Evolutionary conservation across 2,329 filamentous ascomycete species (phyloP).

Genomic region (Periconia digitata): DNA sequence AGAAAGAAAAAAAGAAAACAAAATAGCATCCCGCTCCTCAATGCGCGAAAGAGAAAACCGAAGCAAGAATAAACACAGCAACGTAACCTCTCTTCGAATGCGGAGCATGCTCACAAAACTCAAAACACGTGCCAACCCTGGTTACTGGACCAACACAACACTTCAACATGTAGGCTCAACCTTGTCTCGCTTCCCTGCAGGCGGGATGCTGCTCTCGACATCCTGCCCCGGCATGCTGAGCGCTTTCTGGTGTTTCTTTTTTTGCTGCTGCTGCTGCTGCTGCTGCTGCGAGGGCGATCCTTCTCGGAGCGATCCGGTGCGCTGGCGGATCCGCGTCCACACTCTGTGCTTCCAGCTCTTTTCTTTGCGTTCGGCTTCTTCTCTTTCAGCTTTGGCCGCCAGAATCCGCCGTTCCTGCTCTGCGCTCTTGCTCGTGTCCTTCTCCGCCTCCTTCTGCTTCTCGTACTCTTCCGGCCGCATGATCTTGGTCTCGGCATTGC

Average conservation of each 20-base stretch:
- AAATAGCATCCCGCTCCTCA: background rate
- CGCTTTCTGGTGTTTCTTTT: slow-evolving; percentile 27
- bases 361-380: slow-evolving; percentile 46
- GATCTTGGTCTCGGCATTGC: slow-evolving; percentile 60
- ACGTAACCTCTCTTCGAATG: too few species aligned
- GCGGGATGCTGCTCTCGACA: slow-evolving; percentile 39
- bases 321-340: slow-evolving; percentile 31
- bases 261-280: slow-evolving; percentile 3
- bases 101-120: background rate
- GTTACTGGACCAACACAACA: too few species aligned
- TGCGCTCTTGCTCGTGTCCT: slow-evolving; percentile 62
- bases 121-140: background rate
- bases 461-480: slow-evolving; percentile 61
- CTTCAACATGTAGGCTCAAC: slow-evolving; percentile 3
- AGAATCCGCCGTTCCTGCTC: slow-evolving; percentile 61
- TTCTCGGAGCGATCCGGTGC: slow-evolving; percentile 17
- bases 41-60: slow-evolving; percentile 2
- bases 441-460: slow-evolving; percentile 49
- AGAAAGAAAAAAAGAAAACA: background rate
- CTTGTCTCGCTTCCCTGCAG: slow-evolving; percentile 31
- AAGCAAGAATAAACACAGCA: background rate
- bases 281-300: slow-evolving; percentile 19
- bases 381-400: slow-evolving; percentile 45
- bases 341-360: slow-evolving; percentile 34
- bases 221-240: slow-evolving; percentile 37